Conservation (phyloP, 345 rosid species). For the Eucalyptus pauciflora region DNA sequence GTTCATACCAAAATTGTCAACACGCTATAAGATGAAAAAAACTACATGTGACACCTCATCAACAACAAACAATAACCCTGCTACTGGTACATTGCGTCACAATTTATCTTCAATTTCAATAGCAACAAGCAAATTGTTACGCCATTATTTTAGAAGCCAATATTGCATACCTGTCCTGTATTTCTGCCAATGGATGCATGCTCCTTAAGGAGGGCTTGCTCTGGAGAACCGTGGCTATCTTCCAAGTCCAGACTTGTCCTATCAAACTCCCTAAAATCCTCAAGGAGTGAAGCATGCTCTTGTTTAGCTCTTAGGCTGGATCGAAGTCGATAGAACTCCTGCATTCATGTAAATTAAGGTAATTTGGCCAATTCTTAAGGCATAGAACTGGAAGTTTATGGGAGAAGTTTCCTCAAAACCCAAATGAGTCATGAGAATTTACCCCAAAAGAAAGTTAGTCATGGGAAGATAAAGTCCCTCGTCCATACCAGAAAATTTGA, state of each 20-base stretch:
- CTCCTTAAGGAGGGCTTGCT: conserved; percentile 76
- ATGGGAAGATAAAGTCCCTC: neutral
- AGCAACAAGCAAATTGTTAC: neutral
- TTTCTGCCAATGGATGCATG: conserved; percentile 67
- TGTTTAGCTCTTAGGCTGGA: conserved; percentile 86
- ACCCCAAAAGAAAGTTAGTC: neutral
- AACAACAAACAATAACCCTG: neutral
- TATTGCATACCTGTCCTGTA: conserved; percentile 52
- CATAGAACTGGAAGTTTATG: neutral
- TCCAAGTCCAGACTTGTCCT: conserved; percentile 85
- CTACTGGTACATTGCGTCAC: neutral
- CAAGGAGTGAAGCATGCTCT: conserved; percentile 92
- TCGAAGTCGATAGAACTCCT: conserved; percentile 92
- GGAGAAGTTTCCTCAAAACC: neutral
- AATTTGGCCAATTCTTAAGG: neutral
- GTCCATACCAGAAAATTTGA: neutral
- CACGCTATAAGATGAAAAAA: neutral
- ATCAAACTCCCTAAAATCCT: conserved; percentile 94
- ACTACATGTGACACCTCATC: neutral
- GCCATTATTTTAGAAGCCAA: neutral
- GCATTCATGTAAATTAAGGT: conserved; percentile 19
- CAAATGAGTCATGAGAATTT: neutral
- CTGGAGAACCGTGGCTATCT: conserved; percentile 65
- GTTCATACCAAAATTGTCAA: neutral
- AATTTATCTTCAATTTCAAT: neutral